These are phyloP conservation scores for Forsythia viridissima DNA, from an alignment of 257 asterid species.

Conservation along the genomic window DNA sequence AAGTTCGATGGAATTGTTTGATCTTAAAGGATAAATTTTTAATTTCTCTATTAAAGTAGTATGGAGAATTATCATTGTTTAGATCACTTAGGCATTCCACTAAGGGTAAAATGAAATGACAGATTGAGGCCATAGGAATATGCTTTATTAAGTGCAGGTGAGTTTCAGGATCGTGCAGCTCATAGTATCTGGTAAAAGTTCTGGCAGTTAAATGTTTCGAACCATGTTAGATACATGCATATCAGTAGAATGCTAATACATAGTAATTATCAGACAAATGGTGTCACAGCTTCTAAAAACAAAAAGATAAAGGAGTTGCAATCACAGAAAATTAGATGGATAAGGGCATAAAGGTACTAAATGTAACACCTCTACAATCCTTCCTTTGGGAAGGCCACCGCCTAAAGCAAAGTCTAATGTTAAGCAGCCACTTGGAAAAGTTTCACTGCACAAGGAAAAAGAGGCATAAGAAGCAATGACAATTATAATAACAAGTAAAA, in stretches of 20 bases:
- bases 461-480: not conserved
- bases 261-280: not conserved
- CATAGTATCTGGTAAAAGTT: not conserved
- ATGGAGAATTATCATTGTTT: not conserved
- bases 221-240: not conserved
- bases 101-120: not conserved
- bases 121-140: not conserved
- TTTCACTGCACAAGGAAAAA: slow-evolving; percentile 60
- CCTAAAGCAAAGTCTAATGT: slow-evolving; percentile 95
- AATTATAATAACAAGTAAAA: not conserved
- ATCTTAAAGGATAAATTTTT: not conserved
- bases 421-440: slow-evolving; percentile 96
- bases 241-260: slow-evolving; percentile 2
- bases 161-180: not conserved
- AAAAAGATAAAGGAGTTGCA: not conserved
- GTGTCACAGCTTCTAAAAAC: slow-evolving; percentile 2
- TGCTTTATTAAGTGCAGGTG: not conserved
- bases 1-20: not conserved
- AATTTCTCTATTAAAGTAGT: not conserved
- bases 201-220: not conserved
- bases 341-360: not conserved
- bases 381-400: slow-evolving; percentile 97
- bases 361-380: slow-evolving; percentile 83
- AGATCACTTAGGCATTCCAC: not conserved
- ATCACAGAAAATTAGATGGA: not conserved